These are phyloP conservation scores for Byssochlamys sp. DNA, from an alignment of 2,329 filamentous ascomycete genomes.

Conservation along the genomic window DNA sequence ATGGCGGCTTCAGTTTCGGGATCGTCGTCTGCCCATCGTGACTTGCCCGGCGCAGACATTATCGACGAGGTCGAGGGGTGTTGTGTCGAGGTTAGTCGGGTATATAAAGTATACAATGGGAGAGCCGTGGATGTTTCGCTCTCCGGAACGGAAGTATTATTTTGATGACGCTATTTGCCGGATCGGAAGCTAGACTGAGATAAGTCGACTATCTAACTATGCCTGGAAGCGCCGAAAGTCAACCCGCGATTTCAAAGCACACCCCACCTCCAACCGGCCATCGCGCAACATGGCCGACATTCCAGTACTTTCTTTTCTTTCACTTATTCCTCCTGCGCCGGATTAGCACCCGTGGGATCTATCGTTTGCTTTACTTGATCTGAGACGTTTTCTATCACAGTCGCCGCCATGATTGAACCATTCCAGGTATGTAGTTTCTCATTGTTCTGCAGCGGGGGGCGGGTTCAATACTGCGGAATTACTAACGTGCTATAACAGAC, in stretches of 20 bases:
- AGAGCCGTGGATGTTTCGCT: slow-evolving; percentile 1
- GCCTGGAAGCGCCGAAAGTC: slow-evolving; percentile 13
- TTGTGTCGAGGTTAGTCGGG: background rate
- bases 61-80: slow-evolving; percentile 1
- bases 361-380: background rate
- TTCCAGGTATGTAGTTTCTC: slow-evolving; percentile 32
- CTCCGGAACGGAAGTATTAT: slow-evolving; percentile 4
- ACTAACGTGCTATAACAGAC: slow-evolving; percentile 48
- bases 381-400: slow-evolving; percentile 1
- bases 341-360: background rate
- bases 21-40: slow-evolving; percentile 79
- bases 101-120: background rate
- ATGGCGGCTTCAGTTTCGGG: slow-evolving; percentile 64
- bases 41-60: slow-evolving; percentile 57
- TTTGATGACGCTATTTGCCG: slow-evolving; percentile 16
- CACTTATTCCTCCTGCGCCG: background rate
- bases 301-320: background rate
- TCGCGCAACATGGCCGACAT: slow-evolving; percentile 9
- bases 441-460: background rate
- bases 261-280: slow-evolving; percentile 14
- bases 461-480: background rate
- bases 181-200: slow-evolving; percentile 5
- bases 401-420: slow-evolving; percentile 33
- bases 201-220: background rate
- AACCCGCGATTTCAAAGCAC: slow-evolving; percentile 24